Conservation (phyloP, 1,284 basidiomycete genomes). For the Coriolopsis trogii region DNA sequence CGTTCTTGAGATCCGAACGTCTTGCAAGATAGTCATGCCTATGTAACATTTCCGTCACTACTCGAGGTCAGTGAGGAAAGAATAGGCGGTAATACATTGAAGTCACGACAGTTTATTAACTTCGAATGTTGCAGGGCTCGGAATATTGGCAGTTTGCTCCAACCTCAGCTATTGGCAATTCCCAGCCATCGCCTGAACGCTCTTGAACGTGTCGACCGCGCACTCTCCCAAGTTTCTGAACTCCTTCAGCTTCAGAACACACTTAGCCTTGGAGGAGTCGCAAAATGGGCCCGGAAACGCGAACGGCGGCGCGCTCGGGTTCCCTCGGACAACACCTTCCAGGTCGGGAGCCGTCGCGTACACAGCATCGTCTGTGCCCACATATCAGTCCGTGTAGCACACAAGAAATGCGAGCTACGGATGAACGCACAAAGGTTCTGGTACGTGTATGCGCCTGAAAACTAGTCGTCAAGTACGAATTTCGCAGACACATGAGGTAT, state of each 20-base stretch:
- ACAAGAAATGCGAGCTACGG: too few relatives aligned
- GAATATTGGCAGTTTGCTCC: too few relatives aligned
- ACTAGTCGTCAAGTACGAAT: neutral
- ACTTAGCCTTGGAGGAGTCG: conserved; percentile 4
- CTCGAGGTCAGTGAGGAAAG: too few relatives aligned
- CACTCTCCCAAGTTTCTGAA: conserved; percentile 4
- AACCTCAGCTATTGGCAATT: too few relatives aligned
- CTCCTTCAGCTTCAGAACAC: conserved; percentile 3
- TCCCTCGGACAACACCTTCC: conserved; percentile 10
- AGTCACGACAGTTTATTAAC: too few relatives aligned
- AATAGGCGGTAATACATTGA: too few relatives aligned
- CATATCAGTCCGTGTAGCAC: neutral
- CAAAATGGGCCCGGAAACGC: conserved; percentile 8
- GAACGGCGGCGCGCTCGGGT: conserved; percentile 7
- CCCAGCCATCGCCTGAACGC: conserved; percentile 9
- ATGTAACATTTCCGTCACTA: too few relatives aligned
- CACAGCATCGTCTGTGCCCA: conserved; percentile 8
- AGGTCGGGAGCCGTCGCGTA: conserved; percentile 4
- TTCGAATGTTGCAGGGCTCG: too few relatives aligned
- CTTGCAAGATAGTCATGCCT: too few relatives aligned
- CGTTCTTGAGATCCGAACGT: too few relatives aligned
- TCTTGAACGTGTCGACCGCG: conserved; percentile 11
- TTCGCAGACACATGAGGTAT: neutral
- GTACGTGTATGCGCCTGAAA: conserved; percentile 10
- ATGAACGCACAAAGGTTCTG: conserved; percentile 18